phyloP scores from a whole-genome alignment of 225 moss, liverwort and hornwort genomes.

The Sphagnum tenellum region DNA sequence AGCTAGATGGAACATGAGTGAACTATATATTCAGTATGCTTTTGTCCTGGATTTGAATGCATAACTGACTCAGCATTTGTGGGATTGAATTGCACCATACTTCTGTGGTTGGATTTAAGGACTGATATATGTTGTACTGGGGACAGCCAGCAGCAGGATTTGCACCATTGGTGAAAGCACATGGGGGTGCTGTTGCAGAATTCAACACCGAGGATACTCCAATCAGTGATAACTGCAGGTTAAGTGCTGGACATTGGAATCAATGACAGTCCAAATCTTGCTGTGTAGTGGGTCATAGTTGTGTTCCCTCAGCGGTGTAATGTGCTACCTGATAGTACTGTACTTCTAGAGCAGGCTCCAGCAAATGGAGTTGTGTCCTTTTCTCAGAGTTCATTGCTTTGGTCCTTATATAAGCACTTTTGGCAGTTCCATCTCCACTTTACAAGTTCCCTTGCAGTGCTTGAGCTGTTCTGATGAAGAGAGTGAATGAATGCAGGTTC shows the following conservation, averaged over 20 bases:
- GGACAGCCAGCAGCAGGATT: slow-evolving; percentile 89
- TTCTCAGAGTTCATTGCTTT: not conserved
- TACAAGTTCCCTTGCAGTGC: not conserved
- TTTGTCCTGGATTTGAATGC: too few relatives aligned
- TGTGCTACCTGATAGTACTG: too few relatives aligned
- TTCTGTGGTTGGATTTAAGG: too few relatives aligned
- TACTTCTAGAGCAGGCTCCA: too few relatives aligned
- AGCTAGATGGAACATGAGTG: too few relatives aligned
- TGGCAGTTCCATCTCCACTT: too few relatives aligned
- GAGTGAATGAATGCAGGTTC: slow-evolving; percentile 33
- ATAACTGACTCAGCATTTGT: too few relatives aligned
- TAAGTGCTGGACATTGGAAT: slow-evolving; percentile 2
- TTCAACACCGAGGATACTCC: slow-evolving; percentile 80
- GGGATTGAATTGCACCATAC: too few relatives aligned
- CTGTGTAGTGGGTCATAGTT: not conserved
- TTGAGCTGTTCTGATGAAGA: not conserved
- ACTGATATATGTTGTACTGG: too few relatives aligned
- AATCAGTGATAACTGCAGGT: slow-evolving; percentile 70
- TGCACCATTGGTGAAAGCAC: slow-evolving; percentile 66
- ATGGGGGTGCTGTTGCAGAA: slow-evolving; percentile 73
- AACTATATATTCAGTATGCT: too few relatives aligned
- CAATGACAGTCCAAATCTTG: slow-evolving; percentile 1
- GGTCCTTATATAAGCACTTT: too few relatives aligned
- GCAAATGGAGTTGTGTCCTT: not conserved
- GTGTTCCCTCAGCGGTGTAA: not conserved